These are phyloP conservation scores for Ogataea sp. DNA, from an alignment of 805 yeast species.

Conservation along the genomic window DNA sequence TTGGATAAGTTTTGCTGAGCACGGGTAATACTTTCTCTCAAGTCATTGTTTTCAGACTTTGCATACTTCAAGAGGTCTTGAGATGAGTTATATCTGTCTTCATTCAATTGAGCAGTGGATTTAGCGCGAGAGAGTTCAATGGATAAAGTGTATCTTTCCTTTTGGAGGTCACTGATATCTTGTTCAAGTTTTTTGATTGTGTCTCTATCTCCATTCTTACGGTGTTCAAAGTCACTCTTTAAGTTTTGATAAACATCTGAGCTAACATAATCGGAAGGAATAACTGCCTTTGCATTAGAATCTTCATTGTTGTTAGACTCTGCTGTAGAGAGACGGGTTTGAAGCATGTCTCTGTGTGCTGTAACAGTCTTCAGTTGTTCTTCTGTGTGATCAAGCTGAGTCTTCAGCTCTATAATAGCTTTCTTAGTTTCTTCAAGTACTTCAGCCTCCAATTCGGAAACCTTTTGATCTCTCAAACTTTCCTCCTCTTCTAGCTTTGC, in stretches of 20 bases:
- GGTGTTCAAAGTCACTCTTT: slow-evolving; percentile 8
- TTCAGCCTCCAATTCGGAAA: slow-evolving; percentile 33
- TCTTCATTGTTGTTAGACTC: slow-evolving; percentile 4
- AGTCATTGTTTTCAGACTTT: slow-evolving; percentile 36
- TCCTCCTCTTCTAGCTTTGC: slow-evolving; percentile 63
- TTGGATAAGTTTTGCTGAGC: slow-evolving; percentile 34
- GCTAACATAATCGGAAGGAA: background rate
- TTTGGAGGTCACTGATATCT: slow-evolving; percentile 31
- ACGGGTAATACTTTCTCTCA: slow-evolving; percentile 29
- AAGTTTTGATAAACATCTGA: background rate
- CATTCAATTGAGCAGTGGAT: slow-evolving; percentile 44
- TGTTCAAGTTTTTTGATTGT: slow-evolving; percentile 42
- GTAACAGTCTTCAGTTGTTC: slow-evolving; percentile 43
- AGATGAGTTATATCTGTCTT: slow-evolving; percentile 39
- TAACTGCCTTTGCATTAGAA: background rate
- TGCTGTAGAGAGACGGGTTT: too few species aligned
- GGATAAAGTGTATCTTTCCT: slow-evolving; percentile 38
- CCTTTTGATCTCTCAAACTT: slow-evolving; percentile 22
- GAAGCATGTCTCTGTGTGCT: slow-evolving; percentile 65
- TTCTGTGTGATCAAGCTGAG: slow-evolving; percentile 45
- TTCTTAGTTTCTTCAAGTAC: slow-evolving; percentile 59
- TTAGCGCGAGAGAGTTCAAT: slow-evolving; percentile 45
- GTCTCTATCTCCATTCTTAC: slow-evolving; percentile 30
- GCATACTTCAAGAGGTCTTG: slow-evolving; percentile 31
- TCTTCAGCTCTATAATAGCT: slow-evolving; percentile 56